Evolutionary conservation across 2,329 filamentous ascomycete genomes (phyloP), one percentile per base, ranked within the genome.

Genomic region (Kalmusia sp.): DNA sequence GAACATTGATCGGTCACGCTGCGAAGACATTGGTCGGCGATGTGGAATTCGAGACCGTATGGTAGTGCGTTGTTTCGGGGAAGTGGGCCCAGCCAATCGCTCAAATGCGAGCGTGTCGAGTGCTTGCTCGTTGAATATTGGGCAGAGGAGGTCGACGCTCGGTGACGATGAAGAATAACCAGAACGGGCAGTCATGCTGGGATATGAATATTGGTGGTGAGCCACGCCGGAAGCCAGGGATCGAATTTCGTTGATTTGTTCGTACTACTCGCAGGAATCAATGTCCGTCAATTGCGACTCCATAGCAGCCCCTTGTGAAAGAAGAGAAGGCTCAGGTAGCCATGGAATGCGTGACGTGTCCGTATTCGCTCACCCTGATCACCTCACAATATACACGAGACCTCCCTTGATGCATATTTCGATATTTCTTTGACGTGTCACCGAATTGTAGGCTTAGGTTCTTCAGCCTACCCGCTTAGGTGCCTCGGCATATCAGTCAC

Each of bases 251-350:
- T 68, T 61, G 62, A 66, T 64, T 69, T 65, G 58, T 61, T 69
- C 60, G 61, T 65, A 63, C 65, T 65, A 61, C 55, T 62, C 57
- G 61, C 63, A 61, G 56, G 62, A 37, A 59, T 57, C 63, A 47
- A 56, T 55, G 63, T 59, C 62, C 62, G 66, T 65, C 58, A 61
- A 69, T 73, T 68, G 62, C 72, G 64, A 67, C 62, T 63, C 68
- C 64, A 59, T 66, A 53, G 57, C 52, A 54, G 58, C 37, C 61
- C 57, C 54, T 61, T 59, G 57, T 63, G 58, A 65, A 59, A 58
- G 59, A 63, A 63, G 57, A 59, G 58, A 63, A 67, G 62, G 59
- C 63, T 59, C 43, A 59, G 57, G 57, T 68, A 55, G 65, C 65
- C 62, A 56, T 65, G 58, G 62, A 64, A 66, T 67, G 66, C 61